Conservation (phyloP, 306 rosid species). For the Coriaria nepalensis region DNA sequence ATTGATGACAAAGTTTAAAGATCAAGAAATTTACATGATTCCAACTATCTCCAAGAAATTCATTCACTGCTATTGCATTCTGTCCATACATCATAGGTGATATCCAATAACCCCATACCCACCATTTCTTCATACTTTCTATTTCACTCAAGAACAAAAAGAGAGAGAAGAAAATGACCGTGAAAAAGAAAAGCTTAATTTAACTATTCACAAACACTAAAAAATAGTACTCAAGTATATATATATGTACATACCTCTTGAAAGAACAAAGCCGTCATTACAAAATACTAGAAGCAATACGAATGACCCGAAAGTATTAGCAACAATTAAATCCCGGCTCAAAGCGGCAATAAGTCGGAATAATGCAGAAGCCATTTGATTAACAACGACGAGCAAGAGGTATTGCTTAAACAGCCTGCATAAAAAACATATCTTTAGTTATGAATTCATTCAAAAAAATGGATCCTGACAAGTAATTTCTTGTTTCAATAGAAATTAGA, state of each 20-base stretch:
- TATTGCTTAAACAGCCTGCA: conserved; percentile 52
- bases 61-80: conserved; percentile 52
- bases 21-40: conserved; percentile 28
- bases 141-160: not conserved
- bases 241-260: conserved; percentile 45
- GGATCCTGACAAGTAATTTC: too few species aligned
- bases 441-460: too few species aligned
- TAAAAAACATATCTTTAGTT: too few species aligned
- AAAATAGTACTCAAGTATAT: too few species aligned
- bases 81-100: conserved; percentile 63
- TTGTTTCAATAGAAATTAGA: too few species aligned
- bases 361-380: conserved; percentile 53
- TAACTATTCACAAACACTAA: too few species aligned
- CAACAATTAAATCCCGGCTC: conserved; percentile 37
- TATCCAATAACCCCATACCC: conserved; percentile 74
- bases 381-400: conserved; percentile 30
- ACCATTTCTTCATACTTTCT: conserved; percentile 47
- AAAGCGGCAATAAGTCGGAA: conserved; percentile 40
- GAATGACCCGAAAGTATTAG: conserved; percentile 48
- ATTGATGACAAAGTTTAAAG: too few species aligned
- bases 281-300: conserved; percentile 31
- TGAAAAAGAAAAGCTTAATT: not conserved
- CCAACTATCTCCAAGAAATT: conserved; percentile 60
- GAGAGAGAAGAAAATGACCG: not conserved
- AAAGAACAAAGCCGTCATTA: conserved; percentile 52